phyloP scores from a whole-genome alignment of 129 eudicot species.

The Rutidosis leptorrhynchoides region DNA sequence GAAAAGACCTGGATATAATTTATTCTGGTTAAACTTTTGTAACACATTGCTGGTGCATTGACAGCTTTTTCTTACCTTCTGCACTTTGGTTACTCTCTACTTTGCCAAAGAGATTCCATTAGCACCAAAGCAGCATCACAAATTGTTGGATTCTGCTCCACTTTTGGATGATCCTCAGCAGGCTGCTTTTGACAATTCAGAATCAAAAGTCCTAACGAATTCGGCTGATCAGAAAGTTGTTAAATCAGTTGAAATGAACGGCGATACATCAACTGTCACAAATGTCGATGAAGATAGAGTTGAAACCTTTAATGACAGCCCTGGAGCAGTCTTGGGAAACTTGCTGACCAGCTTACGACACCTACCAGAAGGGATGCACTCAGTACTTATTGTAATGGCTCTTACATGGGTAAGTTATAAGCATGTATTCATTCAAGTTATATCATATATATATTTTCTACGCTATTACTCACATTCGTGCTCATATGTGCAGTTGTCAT shows the following conservation, averaged over 20 bases:
- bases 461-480: not conserved
- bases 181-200: slow-evolving; percentile 23
- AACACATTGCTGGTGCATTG: slow-evolving; percentile 22
- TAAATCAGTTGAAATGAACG: slow-evolving; percentile 21
- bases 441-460: not conserved
- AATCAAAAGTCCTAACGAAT: slow-evolving; percentile 36
- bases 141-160: slow-evolving; percentile 71
- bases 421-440: slow-evolving; percentile 15
- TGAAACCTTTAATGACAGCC: slow-evolving; percentile 63
- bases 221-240: slow-evolving; percentile 29
- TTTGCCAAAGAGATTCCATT: slow-evolving; percentile 91
- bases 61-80: slow-evolving; percentile 68
- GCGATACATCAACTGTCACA: slow-evolving; percentile 11
- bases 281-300: slow-evolving; percentile 36
- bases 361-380: slow-evolving; percentile 85
- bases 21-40: not conserved
- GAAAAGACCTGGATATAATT: not conserved
- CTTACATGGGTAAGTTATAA: slow-evolving; percentile 77
- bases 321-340: slow-evolving; percentile 88
- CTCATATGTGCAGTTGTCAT: slow-evolving; percentile 64
- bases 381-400: slow-evolving; percentile 85
- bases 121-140: slow-evolving; percentile 43
- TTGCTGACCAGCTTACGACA: slow-evolving; percentile 89
- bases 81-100: slow-evolving; percentile 84
- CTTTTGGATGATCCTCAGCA: slow-evolving; percentile 48